Conservation (phyloP, 2,329 filamentous ascomycete species). For the Calycina marina region DNA sequence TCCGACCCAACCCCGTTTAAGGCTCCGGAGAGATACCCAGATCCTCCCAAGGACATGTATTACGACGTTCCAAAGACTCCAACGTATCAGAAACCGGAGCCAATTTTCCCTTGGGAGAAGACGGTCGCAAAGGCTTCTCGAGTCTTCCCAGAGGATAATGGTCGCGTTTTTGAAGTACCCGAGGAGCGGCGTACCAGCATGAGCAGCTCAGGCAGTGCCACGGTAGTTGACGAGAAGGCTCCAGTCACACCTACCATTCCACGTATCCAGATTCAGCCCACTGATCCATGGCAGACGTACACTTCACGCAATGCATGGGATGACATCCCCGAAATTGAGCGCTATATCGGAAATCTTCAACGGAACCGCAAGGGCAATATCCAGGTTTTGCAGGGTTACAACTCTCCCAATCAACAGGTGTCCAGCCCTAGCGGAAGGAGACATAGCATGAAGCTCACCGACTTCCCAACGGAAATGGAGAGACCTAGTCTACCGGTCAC, state of each 20-base stretch:
- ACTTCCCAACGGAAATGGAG: constrained; percentile 73
- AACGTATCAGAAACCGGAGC: constrained; percentile 41
- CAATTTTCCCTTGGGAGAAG: constrained; percentile 86
- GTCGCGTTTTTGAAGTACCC: constrained; percentile 15
- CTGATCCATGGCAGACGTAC: constrained; percentile 58
- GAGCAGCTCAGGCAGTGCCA: constrained; percentile 26
- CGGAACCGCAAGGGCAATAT: constrained; percentile 37
- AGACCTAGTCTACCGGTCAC: constrained; percentile 83
- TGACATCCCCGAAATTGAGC: constrained; percentile 72
- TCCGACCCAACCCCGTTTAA: constrained; percentile 60
- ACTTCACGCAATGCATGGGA: constrained; percentile 86
- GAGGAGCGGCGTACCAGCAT: constrained; percentile 16
- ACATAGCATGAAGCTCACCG: constrained; percentile 55
- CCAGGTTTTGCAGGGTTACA: constrained; percentile 22
- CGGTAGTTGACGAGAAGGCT: constrained; percentile 26
- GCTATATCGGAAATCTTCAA: constrained; percentile 68
- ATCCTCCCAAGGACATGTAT: constrained; percentile 77
- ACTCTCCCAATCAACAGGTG: constrained; percentile 18
- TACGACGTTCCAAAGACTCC: constrained; percentile 62
- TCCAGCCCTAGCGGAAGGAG: constrained; percentile 21
- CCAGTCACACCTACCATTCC: constrained; percentile 33
- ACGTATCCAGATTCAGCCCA: constrained; percentile 29
- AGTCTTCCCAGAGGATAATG: constrained; percentile 45
- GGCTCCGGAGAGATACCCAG: constrained; percentile 62
- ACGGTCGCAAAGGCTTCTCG: constrained; percentile 47